A percentile compares a stretch with the other conserved stretches of the same genome.
phyloP scores from a whole-genome alignment of 2,329 filamentous ascomycete genomes.

The Tolypocladium capitatum region DNA sequence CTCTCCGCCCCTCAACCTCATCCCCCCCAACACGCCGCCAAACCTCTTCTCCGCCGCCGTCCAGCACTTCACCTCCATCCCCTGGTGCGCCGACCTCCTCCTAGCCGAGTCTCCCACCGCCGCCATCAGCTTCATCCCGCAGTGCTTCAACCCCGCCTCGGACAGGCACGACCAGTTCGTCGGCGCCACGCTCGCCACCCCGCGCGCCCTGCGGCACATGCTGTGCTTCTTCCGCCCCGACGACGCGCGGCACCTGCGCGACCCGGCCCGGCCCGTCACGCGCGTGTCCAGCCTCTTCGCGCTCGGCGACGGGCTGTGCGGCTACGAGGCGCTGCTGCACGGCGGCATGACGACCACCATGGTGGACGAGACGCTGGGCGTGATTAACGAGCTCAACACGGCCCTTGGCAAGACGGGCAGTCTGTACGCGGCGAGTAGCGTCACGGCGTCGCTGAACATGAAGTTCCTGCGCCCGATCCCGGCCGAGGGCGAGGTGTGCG shows the following conservation, averaged over 20 bases:
- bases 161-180: constrained; percentile 20
- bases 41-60: constrained; percentile 14
- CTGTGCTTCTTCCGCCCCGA: constrained; percentile 19
- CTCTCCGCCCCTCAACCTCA: constrained; percentile 16
- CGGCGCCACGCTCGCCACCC: constrained; percentile 15
- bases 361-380: constrained; percentile 23
- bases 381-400: constrained; percentile 22
- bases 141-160: constrained; percentile 17
- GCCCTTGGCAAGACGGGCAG: constrained; percentile 17
- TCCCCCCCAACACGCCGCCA: constrained; percentile 12
- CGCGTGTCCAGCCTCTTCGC: constrained; percentile 17
- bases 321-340: constrained; percentile 20
- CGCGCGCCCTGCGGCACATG: constrained; percentile 17
- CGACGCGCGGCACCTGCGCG: constrained; percentile 10
- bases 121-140: constrained; percentile 19
- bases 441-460: constrained; percentile 22
- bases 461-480: constrained; percentile 19
- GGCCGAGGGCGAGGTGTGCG: constrained; percentile 15
- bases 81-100: constrained; percentile 22
- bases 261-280: constrained; percentile 13
- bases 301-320: constrained; percentile 19
- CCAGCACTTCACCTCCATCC: constrained; percentile 19
- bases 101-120: background rate
- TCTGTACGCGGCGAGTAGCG: constrained; percentile 13
- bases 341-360: constrained; percentile 22